A percentile compares a stretch with the other conserved stretches of the same genome.
Evolutionary conservation across 2,329 filamentous ascomycete species (phyloP).

Genomic region (Leptographium procerum): DNA sequence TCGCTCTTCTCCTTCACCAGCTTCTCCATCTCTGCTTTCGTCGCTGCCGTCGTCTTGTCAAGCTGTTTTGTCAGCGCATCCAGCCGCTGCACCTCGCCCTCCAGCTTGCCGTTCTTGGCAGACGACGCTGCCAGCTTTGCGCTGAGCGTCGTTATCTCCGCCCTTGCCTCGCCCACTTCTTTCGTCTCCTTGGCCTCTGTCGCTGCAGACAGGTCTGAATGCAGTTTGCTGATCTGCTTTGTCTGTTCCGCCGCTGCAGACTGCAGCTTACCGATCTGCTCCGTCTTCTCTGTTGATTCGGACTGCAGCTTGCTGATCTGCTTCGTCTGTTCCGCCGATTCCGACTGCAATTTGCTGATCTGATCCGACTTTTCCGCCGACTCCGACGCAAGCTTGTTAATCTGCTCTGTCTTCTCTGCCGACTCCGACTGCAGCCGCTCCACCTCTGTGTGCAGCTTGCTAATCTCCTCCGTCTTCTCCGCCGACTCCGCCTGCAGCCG

Average conservation of each 20-base stretch:
- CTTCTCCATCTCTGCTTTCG: constrained; percentile 30
- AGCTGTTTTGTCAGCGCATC: constrained; percentile 27
- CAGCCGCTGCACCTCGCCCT: constrained; percentile 25
- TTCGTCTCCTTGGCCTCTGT: background rate
- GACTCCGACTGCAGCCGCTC: constrained; percentile 39
- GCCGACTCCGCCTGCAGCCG: background rate
- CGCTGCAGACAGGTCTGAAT: constrained; percentile 8
- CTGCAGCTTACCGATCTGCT: constrained; percentile 28
- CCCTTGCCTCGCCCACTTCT: background rate
- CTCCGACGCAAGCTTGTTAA: constrained; percentile 45
- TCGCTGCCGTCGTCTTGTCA: constrained; percentile 32
- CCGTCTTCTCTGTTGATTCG: constrained; percentile 31
- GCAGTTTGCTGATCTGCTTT: constrained; percentile 19
- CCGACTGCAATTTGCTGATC: constrained; percentile 24
- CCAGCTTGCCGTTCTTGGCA: constrained; percentile 26
- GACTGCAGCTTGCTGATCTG: constrained; percentile 39
- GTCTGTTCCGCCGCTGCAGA: constrained; percentile 21
- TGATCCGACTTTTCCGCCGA: constrained; percentile 33
- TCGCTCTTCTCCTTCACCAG: constrained; percentile 21
- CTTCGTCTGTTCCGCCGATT: constrained; percentile 21
- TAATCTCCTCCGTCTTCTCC: constrained; percentile 52
- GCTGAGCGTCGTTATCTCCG: too few relatives aligned
- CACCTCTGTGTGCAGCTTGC: constrained; percentile 58
- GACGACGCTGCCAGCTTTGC: constrained; percentile 22
- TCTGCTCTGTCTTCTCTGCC: constrained; percentile 47